phyloP scores from a whole-genome alignment of 805 yeast species.

The Cyberlindnera xishuangbannaensis region DNA sequence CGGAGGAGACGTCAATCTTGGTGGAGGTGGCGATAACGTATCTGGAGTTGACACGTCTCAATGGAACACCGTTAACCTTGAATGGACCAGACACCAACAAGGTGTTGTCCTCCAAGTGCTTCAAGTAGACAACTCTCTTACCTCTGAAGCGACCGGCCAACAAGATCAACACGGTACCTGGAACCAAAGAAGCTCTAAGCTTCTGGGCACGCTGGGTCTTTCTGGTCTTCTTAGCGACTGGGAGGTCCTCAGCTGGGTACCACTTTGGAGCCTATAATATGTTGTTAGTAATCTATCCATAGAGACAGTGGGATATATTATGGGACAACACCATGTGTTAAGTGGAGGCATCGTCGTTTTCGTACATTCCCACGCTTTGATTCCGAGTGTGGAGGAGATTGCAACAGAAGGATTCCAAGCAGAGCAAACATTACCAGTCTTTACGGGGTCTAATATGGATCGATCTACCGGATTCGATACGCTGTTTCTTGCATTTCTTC shows the following conservation, averaged over 20 bases:
- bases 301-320: too few species aligned
- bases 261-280: slow-evolving; percentile 65
- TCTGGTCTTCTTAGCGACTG: slow-evolving; percentile 85
- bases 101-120: slow-evolving; percentile 96
- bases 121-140: slow-evolving; percentile 97
- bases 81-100: slow-evolving; percentile 97
- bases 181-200: slow-evolving; percentile 91
- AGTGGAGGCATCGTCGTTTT: too few species aligned
- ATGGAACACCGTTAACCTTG: slow-evolving; percentile 99
- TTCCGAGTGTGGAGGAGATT: too few species aligned
- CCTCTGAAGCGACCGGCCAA: slow-evolving; percentile 99
- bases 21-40: slow-evolving; percentile 99
- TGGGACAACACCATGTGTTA: too few species aligned
- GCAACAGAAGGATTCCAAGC: too few species aligned
- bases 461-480: too few species aligned
- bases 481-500: too few species aligned
- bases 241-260: slow-evolving; percentile 90
- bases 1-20: slow-evolving; percentile 70
- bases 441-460: too few species aligned
- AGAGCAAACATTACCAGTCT: too few species aligned
- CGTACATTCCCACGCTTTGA: too few species aligned
- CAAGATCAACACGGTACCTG: slow-evolving; percentile 96
- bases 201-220: slow-evolving; percentile 90
- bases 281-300: slow-evolving; percentile 2
- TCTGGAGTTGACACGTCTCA: slow-evolving; percentile 98